Evolutionary conservation across 495 filamentous ascomycete species (phyloP).

Genomic region (Penicillium ochrochloron): DNA sequence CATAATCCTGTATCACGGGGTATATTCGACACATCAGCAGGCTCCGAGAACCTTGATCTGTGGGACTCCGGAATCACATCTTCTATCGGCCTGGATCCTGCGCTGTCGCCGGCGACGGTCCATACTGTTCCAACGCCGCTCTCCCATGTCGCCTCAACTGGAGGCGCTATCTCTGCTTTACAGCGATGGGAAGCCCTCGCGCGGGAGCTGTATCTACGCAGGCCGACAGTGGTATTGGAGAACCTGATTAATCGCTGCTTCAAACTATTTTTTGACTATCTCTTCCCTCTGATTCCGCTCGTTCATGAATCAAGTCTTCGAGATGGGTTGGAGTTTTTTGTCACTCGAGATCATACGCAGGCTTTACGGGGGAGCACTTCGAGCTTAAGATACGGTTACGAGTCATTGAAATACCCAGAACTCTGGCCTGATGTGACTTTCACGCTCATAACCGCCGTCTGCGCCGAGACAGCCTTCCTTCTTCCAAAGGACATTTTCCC

Average conservation of each 20-base stretch:
- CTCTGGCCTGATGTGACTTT: constrained; percentile 33
- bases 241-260: constrained; percentile 27
- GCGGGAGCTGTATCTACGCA: constrained; percentile 7
- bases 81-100: constrained; percentile 19
- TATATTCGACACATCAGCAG: background rate
- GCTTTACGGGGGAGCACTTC: background rate
- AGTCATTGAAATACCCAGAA: constrained; percentile 25
- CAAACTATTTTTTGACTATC: constrained; percentile 32
- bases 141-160: constrained; percentile 20
- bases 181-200: constrained; percentile 27
- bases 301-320: constrained; percentile 37
- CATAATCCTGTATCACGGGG: background rate
- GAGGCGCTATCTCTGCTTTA: constrained; percentile 17
- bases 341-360: constrained; percentile 8
- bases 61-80: constrained; percentile 18
- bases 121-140: constrained; percentile 23
- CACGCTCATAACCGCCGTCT: constrained; percentile 34
- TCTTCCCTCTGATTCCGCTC: constrained; percentile 37
- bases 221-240: constrained; percentile 16
- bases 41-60: constrained; percentile 14
- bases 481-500: constrained; percentile 30
- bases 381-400: constrained; percentile 10
- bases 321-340: constrained; percentile 27
- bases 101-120: constrained; percentile 24
- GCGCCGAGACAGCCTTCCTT: constrained; percentile 29